Evolutionary conservation across 1,284 basidiomycete genomes (phyloP).

Genomic region (Naganishia albida): DNA sequence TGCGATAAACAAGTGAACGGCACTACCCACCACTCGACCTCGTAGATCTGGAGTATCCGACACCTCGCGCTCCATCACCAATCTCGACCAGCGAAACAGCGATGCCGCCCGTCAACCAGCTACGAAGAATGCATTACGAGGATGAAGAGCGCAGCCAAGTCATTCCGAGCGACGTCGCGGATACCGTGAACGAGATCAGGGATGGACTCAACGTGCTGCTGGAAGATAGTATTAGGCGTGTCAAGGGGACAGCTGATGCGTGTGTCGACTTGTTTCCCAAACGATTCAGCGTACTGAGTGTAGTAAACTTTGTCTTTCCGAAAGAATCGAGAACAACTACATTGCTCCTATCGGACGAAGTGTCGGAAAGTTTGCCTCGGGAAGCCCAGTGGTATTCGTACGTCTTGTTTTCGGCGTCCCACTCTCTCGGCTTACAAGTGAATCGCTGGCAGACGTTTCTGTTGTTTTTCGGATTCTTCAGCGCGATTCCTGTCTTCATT

Average conservation of each 20-base stretch:
- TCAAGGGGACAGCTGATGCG: slow-evolving; percentile 11
- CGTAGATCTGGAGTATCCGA: no score
- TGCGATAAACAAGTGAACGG: no score
- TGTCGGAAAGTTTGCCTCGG: background rate
- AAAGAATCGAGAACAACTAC: slow-evolving; percentile 8
- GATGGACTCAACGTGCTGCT: slow-evolving; percentile 20
- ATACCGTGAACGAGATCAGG: slow-evolving; percentile 22
- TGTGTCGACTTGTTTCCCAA: background rate
- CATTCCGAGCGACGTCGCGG: slow-evolving; percentile 16
- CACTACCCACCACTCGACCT: no score
- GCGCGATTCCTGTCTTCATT: slow-evolving; percentile 14
- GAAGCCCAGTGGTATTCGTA: slow-evolving; percentile 16
- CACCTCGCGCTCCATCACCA: no score
- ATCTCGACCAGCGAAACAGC: background rate
- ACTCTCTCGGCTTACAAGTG: background rate
- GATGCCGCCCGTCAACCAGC: slow-evolving; percentile 12
- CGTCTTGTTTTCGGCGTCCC: background rate
- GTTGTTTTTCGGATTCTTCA: slow-evolving; percentile 14
- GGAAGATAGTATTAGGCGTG: slow-evolving; percentile 11
- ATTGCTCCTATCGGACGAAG: background rate
- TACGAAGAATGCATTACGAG: background rate
- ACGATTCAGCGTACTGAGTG: background rate
- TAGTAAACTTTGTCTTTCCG: background rate
- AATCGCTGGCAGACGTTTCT: slow-evolving; percentile 6
- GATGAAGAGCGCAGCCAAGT: background rate